These are phyloP conservation scores for Paraphaeosphaeria minitans DNA, from an alignment of 2,329 filamentous ascomycete genomes.

Conservation along the genomic window DNA sequence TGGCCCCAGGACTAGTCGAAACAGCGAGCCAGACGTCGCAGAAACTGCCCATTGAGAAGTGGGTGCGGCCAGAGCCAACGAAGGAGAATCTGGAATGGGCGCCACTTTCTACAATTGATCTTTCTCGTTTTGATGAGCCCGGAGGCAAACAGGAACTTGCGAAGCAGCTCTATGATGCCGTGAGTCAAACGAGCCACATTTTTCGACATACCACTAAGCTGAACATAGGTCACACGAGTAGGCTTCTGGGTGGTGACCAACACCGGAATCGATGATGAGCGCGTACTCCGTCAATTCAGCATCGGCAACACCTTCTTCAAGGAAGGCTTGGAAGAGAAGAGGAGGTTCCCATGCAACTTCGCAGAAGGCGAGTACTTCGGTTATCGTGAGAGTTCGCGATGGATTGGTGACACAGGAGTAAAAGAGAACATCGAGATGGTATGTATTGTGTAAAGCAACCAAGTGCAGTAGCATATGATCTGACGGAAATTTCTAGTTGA, in stretches of 20 bases:
- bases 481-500: conserved; percentile 25
- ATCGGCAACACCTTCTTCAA: conserved; percentile 13
- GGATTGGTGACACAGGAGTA: conserved; percentile 46
- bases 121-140: conserved; percentile 20
- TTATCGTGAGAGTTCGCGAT: conserved; percentile 23
- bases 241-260: conserved; percentile 19
- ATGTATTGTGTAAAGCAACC: neutral
- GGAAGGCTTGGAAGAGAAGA: conserved; percentile 9
- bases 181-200: neutral
- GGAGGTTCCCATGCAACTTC: conserved; percentile 12
- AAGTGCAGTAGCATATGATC: neutral
- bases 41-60: conserved; percentile 21
- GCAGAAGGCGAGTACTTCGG: conserved; percentile 15
- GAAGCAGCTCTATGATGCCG: conserved; percentile 21
- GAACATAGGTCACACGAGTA: conserved; percentile 11
- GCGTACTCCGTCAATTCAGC: conserved; percentile 10
- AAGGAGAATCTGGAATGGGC: conserved; percentile 30
- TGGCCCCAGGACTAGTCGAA: conserved; percentile 24
- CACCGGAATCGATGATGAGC: conserved; percentile 20
- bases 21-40: conserved; percentile 10
- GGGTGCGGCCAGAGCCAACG: conserved; percentile 26
- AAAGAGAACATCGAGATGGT: conserved; percentile 48
- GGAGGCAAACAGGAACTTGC: conserved; percentile 23
- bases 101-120: conserved; percentile 22
- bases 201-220: neutral